phyloP scores from a whole-genome alignment of 768 basidiomycete species.

The Lentinula sp. region DNA sequence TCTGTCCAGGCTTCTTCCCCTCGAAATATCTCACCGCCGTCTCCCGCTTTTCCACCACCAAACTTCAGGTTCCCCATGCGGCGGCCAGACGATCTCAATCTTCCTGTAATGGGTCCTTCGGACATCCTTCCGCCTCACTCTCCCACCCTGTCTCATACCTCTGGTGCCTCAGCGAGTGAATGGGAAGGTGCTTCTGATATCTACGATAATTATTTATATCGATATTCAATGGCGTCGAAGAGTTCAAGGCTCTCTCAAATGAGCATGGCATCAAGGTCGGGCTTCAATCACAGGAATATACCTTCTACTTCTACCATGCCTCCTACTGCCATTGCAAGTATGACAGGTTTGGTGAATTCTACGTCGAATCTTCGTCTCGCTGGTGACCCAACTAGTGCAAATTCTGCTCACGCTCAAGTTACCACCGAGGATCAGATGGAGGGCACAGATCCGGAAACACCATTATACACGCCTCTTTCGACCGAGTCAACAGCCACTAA shows the following conservation, averaged over 20 bases:
- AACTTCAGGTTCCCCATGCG: conserved; percentile 1
- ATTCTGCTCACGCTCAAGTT: neutral
- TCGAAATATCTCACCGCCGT: neutral
- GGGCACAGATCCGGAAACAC: neutral
- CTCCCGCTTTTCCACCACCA: conserved; percentile 1
- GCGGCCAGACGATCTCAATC: conserved; percentile 20
- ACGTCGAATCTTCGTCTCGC: neutral
- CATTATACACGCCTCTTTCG: neutral
- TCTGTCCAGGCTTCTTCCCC: conserved; percentile 13
- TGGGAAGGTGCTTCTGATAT: conserved; percentile 72
- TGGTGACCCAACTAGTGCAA: neutral
- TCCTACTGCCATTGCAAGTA: conserved; percentile 9
- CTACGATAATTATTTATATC: conserved; percentile 61
- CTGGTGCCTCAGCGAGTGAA: conserved; percentile 15
- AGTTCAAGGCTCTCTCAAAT: conserved; percentile 15
- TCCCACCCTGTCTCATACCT: neutral
- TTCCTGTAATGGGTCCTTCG: neutral
- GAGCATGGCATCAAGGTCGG: conserved; percentile 1
- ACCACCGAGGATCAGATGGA: neutral
- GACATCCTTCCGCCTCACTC: neutral
- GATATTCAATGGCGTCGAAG: conserved; percentile 29
- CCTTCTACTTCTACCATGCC: conserved; percentile 16
- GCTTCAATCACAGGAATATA: conserved; percentile 11
- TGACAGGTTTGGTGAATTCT: neutral
- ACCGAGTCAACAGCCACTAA: neutral